A percentile compares a stretch with the other conserved stretches of the same genome.
phyloP scores from a whole-genome alignment of 306 rosid species.

The Alnus glutinosa region DNA sequence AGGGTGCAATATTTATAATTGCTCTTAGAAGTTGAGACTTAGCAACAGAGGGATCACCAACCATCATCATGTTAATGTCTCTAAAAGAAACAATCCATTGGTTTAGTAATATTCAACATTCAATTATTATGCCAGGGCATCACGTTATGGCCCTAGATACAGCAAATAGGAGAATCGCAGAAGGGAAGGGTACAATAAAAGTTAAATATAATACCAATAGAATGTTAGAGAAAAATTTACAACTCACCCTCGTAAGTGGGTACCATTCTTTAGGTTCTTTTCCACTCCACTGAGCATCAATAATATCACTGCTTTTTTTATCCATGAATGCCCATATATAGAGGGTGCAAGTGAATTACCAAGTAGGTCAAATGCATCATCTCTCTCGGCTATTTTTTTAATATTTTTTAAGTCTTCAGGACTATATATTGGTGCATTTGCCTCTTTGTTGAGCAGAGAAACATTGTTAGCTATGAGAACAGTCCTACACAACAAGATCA shows the following conservation, averaged over 20 bases:
- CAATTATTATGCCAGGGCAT: conserved; percentile 13
- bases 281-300: conserved; percentile 97
- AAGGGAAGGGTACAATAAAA: not conserved
- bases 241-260: conserved; percentile 96
- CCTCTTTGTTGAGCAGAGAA: conserved; percentile 93
- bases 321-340: conserved; percentile 95
- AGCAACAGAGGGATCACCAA: conserved; percentile 99
- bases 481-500: conserved; percentile 58
- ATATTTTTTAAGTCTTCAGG: conserved; percentile 78
- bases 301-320: conserved; percentile 90
- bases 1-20: conserved; percentile 91
- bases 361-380: conserved; percentile 86
- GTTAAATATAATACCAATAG: not conserved
- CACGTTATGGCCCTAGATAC: not conserved
- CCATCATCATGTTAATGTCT: conserved; percentile 99
- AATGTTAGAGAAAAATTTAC: conserved; percentile 8
- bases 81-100: conserved; percentile 44
- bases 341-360: conserved; percentile 98
- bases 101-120: conserved; percentile 4
- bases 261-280: conserved; percentile 95
- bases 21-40: conserved; percentile 97
- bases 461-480: conserved; percentile 90
- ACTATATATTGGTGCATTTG: conserved; percentile 85
- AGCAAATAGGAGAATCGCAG: not conserved
- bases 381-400: conserved; percentile 81